Evolutionary conservation across 208 protist genomes (phyloP).

Genomic region (Wallacemonas sp.): DNA sequence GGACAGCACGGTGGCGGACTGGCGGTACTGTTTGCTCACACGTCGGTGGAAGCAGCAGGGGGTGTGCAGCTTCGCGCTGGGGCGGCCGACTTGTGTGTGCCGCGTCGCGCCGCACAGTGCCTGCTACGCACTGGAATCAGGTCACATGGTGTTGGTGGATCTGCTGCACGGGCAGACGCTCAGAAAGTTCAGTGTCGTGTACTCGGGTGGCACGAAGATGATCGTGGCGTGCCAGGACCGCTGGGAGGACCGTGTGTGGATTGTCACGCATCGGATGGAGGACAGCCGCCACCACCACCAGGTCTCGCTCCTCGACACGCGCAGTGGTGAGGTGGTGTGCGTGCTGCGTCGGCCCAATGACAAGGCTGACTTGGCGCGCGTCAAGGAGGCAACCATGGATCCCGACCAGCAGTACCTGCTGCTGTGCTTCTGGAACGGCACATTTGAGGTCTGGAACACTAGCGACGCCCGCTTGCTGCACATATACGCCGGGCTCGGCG

Average conservation of each 20-base stretch:
- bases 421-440: constrained; percentile 66
- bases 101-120: constrained; percentile 35
- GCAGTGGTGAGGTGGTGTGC: constrained; percentile 63
- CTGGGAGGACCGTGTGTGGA: constrained; percentile 69
- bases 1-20: constrained; percentile 69
- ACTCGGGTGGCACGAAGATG: constrained; percentile 72
- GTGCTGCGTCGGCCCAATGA: constrained; percentile 65
- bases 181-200: constrained; percentile 66
- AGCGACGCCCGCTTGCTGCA: constrained; percentile 63
- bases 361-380: constrained; percentile 51
- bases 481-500: constrained; percentile 62
- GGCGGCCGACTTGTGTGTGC: constrained; percentile 44
- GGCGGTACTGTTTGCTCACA: constrained; percentile 44
- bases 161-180: constrained; percentile 45
- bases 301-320: constrained; percentile 72
- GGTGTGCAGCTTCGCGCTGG: constrained; percentile 40
- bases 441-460: constrained; percentile 83
- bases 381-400: constrained; percentile 70
- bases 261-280: constrained; percentile 57
- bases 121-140: constrained; percentile 67
- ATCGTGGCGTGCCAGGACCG: constrained; percentile 59
- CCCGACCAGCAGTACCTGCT: constrained; percentile 53
- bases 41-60: constrained; percentile 56
- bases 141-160: constrained; percentile 70
- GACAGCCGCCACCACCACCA: constrained; percentile 68